Evolutionary conservation across 768 basidiomycete species (phyloP).

Genomic region (Lactifluus volemus): DNA sequence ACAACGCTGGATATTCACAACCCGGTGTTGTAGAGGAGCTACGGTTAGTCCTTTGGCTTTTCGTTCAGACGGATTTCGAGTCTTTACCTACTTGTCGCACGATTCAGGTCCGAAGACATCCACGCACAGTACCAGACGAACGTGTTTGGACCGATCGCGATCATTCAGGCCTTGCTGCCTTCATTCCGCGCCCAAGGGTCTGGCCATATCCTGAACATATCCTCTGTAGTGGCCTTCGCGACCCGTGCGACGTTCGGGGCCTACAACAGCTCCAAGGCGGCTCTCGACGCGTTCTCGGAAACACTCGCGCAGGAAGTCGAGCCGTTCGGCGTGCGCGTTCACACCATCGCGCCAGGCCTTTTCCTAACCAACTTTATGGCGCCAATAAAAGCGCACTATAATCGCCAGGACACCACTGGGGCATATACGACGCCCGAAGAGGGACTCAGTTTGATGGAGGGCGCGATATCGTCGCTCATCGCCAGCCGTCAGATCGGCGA

Average conservation of each 20-base stretch:
- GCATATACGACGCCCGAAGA: constrained; percentile 21
- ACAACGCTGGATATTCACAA: constrained; percentile 4
- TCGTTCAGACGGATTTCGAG: too few relatives aligned
- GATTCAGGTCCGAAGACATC: background rate
- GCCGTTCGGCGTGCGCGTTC: constrained; percentile 23
- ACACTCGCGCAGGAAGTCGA: constrained; percentile 20
- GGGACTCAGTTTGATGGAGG: constrained; percentile 13
- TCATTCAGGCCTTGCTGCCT: background rate
- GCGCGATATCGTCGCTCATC: constrained; percentile 1
- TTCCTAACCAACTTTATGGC: constrained; percentile 24
- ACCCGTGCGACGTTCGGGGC: background rate
- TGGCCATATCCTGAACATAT: background rate
- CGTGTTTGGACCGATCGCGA: background rate
- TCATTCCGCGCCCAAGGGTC: background rate
- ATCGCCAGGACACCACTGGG: background rate
- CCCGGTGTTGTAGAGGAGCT: constrained; percentile 7
- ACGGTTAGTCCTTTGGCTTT: background rate
- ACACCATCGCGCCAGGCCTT: constrained; percentile 24
- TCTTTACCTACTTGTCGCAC: background rate
- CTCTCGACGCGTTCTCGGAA: background rate
- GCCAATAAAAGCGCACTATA: background rate
- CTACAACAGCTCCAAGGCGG: background rate
- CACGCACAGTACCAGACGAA: background rate
- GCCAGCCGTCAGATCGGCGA: constrained; percentile 23
- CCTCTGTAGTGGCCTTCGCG: background rate